Percentiles rank a stretch among this genome's conserved stretches.
Conservation (phyloP, 1,284 basidiomycete genomes). For the Crepidotus sp. region DNA sequence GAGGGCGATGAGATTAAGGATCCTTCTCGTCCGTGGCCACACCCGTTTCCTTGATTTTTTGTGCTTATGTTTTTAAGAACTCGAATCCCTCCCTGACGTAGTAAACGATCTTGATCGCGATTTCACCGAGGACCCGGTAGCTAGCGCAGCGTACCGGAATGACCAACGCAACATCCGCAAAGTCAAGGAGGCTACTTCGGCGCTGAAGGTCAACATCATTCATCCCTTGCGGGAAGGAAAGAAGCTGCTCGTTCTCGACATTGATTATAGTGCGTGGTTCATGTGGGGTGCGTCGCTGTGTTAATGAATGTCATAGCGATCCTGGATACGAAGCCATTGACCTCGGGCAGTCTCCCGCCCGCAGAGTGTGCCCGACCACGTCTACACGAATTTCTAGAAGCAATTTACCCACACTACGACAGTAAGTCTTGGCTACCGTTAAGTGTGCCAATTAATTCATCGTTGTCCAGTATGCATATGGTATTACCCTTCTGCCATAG, state of each 20-base stretch:
- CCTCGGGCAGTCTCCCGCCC: slow-evolving; percentile 68
- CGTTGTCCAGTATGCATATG: slow-evolving; percentile 1
- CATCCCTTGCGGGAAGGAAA: slow-evolving; percentile 70
- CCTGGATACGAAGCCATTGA: slow-evolving; percentile 74
- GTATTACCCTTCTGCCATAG: neutral
- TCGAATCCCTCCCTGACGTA: slow-evolving; percentile 62
- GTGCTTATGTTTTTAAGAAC: slow-evolving; percentile 32
- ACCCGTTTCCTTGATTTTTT: neutral
- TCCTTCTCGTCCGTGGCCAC: slow-evolving; percentile 12
- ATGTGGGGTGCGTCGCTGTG: neutral
- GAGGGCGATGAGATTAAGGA: slow-evolving; percentile 71
- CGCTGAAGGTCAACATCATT: slow-evolving; percentile 65
- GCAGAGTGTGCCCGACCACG: slow-evolving; percentile 74
- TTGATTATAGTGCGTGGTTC: slow-evolving; percentile 68
- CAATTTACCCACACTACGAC: slow-evolving; percentile 75
- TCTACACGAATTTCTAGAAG: slow-evolving; percentile 76
- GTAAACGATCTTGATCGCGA: slow-evolving; percentile 77
- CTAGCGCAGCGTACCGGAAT: slow-evolving; percentile 51
- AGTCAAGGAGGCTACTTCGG: slow-evolving; percentile 62
- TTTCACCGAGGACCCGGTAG: slow-evolving; percentile 52
- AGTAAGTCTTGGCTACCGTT: slow-evolving; percentile 29
- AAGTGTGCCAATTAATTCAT: neutral
- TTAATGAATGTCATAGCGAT: slow-evolving; percentile 44
- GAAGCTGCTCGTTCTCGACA: slow-evolving; percentile 75
- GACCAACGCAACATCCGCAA: slow-evolving; percentile 75